phyloP scores from a whole-genome alignment of 2,329 filamentous ascomycete genomes.

The Curvularia sp. region DNA sequence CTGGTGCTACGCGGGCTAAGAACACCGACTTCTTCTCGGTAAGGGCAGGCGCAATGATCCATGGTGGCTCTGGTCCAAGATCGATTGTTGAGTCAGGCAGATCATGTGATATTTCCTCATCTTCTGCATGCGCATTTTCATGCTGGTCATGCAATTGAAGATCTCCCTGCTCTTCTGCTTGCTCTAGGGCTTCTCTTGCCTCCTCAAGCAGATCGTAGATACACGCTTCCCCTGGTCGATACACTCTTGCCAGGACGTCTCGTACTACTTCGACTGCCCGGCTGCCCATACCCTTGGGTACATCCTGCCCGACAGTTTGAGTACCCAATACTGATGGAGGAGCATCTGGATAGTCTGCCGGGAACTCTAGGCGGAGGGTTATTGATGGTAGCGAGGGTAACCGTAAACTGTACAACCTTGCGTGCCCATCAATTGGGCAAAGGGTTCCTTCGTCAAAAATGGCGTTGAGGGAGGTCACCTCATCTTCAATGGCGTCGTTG shows the following conservation, averaged over 20 bases:
- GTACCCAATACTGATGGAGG: constrained; percentile 78
- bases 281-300: constrained; percentile 74
- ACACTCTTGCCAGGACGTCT: constrained; percentile 71
- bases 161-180: constrained; percentile 50
- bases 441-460: constrained; percentile 79
- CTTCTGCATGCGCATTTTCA: constrained; percentile 16
- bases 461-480: constrained; percentile 82
- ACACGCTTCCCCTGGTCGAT: constrained; percentile 77
- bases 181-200: constrained; percentile 58
- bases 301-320: constrained; percentile 74
- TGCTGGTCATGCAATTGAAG: constrained; percentile 36
- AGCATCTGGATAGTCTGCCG: constrained; percentile 74
- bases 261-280: constrained; percentile 73
- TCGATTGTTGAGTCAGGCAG: constrained; percentile 25
- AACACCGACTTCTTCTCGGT: constrained; percentile 89
- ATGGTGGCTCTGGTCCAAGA: constrained; percentile 61
- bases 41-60: constrained; percentile 76
- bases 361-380: constrained; percentile 69
- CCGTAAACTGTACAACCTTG: constrained; percentile 60
- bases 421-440: constrained; percentile 31
- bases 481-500: constrained; percentile 66
- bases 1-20: constrained; percentile 75
- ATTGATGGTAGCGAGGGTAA: constrained; percentile 69
- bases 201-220: constrained; percentile 89
- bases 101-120: constrained; percentile 4